Base-by-base conservation (phyloP, 164 flowering plant genomes). In the Dillenia turbinata region DNA sequence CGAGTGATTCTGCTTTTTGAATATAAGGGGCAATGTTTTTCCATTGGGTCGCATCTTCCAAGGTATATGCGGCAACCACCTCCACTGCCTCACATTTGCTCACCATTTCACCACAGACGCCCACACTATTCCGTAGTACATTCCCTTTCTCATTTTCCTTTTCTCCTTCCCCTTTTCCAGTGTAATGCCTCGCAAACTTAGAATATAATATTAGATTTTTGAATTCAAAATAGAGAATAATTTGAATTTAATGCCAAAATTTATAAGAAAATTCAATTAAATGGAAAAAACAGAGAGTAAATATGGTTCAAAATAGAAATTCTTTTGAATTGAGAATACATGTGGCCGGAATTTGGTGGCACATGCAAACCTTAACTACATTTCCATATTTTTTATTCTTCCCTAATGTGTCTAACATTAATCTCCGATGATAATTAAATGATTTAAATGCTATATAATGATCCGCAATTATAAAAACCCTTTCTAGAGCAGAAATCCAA, bases 21-120 rank as follows among this genome's bases (percentile, higher is more conserved):
- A 2, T 26, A 26, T 26, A 26, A 26, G 33, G 5, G 33, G 33
- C 33, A 26, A 26, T 26, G 33, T 26, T 26, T 26, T 26, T 26
- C 33, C 33, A 26, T 8, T 19, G 40, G 26, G 54, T 26, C 9
- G 77, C 52, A 72, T 69, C 76, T 75, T 75, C 75, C 72, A 67
- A 59, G 51, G 81, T 57, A 78, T 78, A 78, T 78, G 71, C 77
- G 77, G 74, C 74, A 67, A 66, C 75, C 70, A 61, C 64, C 69
- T 67, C 57, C 56, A 63, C 46, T 56, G 70, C 64, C 57, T 63
- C 66, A 62, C 61, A 15, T 57, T 49, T 64, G 50, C 33, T 68
- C 49, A 51, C 60, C 47, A 47, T 8, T 13, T n/a, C 24, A 26
- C 33, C 33, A 26, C 33, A n/a, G n/a, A 2, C 33, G 2, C 33